A percentile compares a stretch with the other conserved stretches of the same genome.
phyloP scores from a whole-genome alignment of 768 basidiomycete species.

The Mycena maculata region DNA sequence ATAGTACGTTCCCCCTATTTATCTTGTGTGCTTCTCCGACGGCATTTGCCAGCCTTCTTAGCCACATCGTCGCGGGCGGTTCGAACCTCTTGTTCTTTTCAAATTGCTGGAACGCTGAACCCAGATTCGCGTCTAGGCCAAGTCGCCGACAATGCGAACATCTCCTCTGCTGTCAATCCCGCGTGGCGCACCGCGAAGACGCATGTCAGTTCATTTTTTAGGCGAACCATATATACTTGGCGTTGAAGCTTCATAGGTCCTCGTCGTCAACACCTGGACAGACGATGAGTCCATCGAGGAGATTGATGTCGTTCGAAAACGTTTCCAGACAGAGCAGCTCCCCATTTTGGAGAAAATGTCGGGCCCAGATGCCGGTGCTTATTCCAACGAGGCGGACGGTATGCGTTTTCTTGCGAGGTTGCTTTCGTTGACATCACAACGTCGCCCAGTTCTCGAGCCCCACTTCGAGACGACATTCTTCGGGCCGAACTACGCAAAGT shows the following conservation, averaged over 20 bases:
- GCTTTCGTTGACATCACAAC: no score
- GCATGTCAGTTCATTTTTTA: constrained; percentile 41
- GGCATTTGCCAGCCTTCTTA: constrained; percentile 26
- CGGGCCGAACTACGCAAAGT: constrained; percentile 45
- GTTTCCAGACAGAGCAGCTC: constrained; percentile 38
- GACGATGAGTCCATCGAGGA: constrained; percentile 30
- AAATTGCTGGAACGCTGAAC: background rate
- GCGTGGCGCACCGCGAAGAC: constrained; percentile 51
- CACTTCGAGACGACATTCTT: constrained; percentile 47
- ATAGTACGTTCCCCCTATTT: background rate
- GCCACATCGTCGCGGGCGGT: constrained; percentile 36
- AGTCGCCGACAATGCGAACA: constrained; percentile 49
- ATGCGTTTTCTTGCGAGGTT: no score
- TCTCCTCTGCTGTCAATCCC: constrained; percentile 44
- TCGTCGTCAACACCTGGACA: constrained; percentile 30
- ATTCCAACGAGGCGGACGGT: constrained; percentile 49
- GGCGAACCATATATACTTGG: background rate
- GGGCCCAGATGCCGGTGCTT: constrained; percentile 44
- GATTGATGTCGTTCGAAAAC: constrained; percentile 33
- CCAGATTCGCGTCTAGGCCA: background rate
- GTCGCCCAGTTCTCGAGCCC: constrained; percentile 34
- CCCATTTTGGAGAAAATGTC: constrained; percentile 44
- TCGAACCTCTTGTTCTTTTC: constrained; percentile 14
- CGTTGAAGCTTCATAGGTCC: constrained; percentile 21
- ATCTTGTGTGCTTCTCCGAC: background rate